Base-by-base conservation (phyloP, 371 early-diverging fungal genomes). In the Mycotypha africana region DNA sequence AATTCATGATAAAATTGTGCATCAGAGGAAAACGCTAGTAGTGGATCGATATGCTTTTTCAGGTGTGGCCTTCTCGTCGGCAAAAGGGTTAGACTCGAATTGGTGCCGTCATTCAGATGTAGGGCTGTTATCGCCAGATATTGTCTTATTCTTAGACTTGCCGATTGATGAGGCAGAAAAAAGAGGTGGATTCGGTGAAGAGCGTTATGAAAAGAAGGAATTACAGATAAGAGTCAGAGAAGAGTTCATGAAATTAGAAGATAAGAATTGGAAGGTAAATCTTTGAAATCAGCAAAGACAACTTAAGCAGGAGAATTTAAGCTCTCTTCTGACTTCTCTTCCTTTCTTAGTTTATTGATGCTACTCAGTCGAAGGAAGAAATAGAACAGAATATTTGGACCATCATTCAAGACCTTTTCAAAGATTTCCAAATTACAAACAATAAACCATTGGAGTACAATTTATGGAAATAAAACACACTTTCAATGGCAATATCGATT, bases 1-100 rank as follows among this genome's bases (percentile, higher is more conserved):
- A 0, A 36, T 19, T 31, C 19, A 26, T 32, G 14, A n/a, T n/a
- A n/a, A n/a, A n/a, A n/a, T n/a, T n/a, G n/a, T n/a, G n/a, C n/a
- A n/a, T n/a, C n/a, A 43, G 12, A 94, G 95, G 19, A 84, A 56
- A 1, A 84, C 89, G 9, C 49, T 98, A 16, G 72, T 99, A 5
- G 91, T 94, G 4, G 99, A 99, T 71, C 82, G 99, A 42, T 99
- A 99, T 64, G 93, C 94, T 0, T 95, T 90, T 55, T 97, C 98
- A 3, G 99, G 99, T 11, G 92, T 92, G 2, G 94, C 93, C 0
- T 98, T 91, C 61, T 88, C 96, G 1, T 79, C 86, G 4, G 95
- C 96, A 38, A 96, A 95, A 78, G 91, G 91, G 3, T 60, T 98
- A 15, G 85, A 88, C 54, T 51, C 87, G 15, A 64, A 76, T 9